Evolutionary conservation across 805 yeast species (phyloP).

Genomic region (Wickerhamomyces bovis): DNA sequence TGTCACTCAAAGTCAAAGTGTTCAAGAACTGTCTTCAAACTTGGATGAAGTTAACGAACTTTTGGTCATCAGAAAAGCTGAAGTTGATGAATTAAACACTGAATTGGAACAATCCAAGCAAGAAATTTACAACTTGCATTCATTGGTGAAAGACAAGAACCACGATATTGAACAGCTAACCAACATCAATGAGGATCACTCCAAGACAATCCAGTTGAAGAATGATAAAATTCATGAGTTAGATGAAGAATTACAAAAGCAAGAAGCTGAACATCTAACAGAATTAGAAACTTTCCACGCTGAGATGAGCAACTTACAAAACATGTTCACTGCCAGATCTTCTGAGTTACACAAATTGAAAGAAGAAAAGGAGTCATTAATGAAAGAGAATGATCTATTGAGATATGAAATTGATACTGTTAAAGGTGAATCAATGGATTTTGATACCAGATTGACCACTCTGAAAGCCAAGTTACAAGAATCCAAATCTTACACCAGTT

Average conservation of each 20-base stretch:
- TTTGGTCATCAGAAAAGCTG: slow-evolving; percentile 22
- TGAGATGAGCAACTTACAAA: slow-evolving; percentile 29
- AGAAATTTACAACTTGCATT: background rate
- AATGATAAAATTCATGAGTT: slow-evolving; percentile 21
- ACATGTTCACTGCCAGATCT: slow-evolving; percentile 24
- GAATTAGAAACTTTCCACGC: slow-evolving; percentile 32
- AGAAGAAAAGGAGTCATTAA: slow-evolving; percentile 21
- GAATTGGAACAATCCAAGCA: slow-evolving; percentile 13
- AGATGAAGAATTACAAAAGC: slow-evolving; percentile 26
- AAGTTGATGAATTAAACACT: slow-evolving; percentile 21
- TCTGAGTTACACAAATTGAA: slow-evolving; percentile 23
- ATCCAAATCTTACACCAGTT: slow-evolving; percentile 14
- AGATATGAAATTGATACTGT: slow-evolving; percentile 21
- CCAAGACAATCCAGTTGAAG: slow-evolving; percentile 14
- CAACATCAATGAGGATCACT: slow-evolving; percentile 7
- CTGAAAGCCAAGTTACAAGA: slow-evolving; percentile 15
- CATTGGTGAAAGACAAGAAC: slow-evolving; percentile 6
- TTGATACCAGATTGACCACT: slow-evolving; percentile 20
- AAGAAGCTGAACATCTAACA: slow-evolving; percentile 31
- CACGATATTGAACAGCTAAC: slow-evolving; percentile 7
- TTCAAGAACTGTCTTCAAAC: background rate
- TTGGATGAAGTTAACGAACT: slow-evolving; percentile 13
- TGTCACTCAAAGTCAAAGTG: background rate
- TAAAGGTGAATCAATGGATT: slow-evolving; percentile 20
- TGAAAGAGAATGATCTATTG: slow-evolving; percentile 20